Evolutionary conservation across 2,329 filamentous ascomycete genomes (phyloP), one percentile per base, ranked within the genome.

Genomic region (Colletotrichum tanaceti): DNA sequence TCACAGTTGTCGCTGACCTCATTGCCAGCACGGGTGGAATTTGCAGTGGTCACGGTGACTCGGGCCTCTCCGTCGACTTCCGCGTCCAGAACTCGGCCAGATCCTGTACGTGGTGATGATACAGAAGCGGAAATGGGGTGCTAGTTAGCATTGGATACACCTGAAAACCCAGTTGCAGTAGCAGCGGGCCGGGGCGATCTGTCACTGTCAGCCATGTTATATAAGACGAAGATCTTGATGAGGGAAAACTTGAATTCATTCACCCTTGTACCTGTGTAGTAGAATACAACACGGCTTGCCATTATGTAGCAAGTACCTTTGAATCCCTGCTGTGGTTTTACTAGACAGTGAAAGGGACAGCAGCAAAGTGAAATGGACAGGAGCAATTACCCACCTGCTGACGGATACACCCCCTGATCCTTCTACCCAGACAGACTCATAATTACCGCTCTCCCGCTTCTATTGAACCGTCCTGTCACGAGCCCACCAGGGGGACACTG

Each of bases 61-160:
- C 52, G 52, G 52, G 52, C 11, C 52, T 54, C 32, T 54, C 52
- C 13, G n/a, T 54, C 35, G 52, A 54, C 18, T 22, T 54, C 35
- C 52, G 52, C 3, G 52, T 54, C 10, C 52, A 41, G 35, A 54
- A 54, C 35, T 54, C 52, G 3, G 52, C 52, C 52, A 39, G 32
- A 22, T 39, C 50, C 32, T 54, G 50, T 54, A 10, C 18, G 28
- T 54, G 28, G 28, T 54, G n/a, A 54, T 54, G n/a, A 54, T 54
- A 22, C n/a, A 39, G 14, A 54, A 18, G 32, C 22, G 32, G 32
- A 22, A 54, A 1, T 10, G 18, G 11, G 50, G 50, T n/a, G n/a
- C n/a, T n/a, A 39, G 50, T 2, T 22, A 39, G 32, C 6, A n/a
- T 10, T 54, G 50, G 50, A 54, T 39, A 22, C 11, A 14, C 50